Base-by-base conservation (phyloP, 129 eudicot genomes). In the Scalesia atractyloides region DNA sequence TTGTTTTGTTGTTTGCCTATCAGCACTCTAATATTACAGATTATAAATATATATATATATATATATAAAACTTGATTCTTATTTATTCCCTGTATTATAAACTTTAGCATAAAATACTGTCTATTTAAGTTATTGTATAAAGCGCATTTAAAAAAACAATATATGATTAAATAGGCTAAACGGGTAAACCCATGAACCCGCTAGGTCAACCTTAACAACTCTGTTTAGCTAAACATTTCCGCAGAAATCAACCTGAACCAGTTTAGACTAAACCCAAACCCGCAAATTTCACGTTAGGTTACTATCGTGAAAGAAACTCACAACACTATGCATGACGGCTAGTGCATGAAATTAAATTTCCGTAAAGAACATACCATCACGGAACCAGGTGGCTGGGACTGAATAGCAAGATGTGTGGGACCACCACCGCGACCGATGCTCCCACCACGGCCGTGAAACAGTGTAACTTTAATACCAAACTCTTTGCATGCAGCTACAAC, bases 401-500 rank as follows among this genome's bases (percentile, higher is more conserved):
- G 96, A 63, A 92, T 92, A 37, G 98, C 98, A 26, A 92, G 92
- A 81, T 87, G 86, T 9, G 96, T 92, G 24, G 98, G 98, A 51
- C 95, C 98, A 65, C 98, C 98, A 76, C 98, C 98, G 59, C 98
- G 91, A 65, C 98, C 98, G 30, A 92, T 86, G 19, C 98, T 89
- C n/a, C 96, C 98, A n/a, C 98, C 96, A 66, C 96, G 98, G 7
- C 98, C 98, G 24, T 92, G 98, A 72, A 92, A 92, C 14, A 92
- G 75, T 69, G 96, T 92, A 73, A 89, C 84, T 68, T 87, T 89
- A n/a, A 89, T 92, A 30, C 84, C 88, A 71, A 59, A 89, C 68
- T 92, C 92, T 34, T 87, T 92, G 80, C 96, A 92, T 63, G 96
- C 97, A 74, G 92, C 92, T 41, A 87, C 94, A 63, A 93, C 97